Evolutionary conservation across 2,329 filamentous ascomycete genomes (phyloP).

Genomic region (Diaporthe ampelina): DNA sequence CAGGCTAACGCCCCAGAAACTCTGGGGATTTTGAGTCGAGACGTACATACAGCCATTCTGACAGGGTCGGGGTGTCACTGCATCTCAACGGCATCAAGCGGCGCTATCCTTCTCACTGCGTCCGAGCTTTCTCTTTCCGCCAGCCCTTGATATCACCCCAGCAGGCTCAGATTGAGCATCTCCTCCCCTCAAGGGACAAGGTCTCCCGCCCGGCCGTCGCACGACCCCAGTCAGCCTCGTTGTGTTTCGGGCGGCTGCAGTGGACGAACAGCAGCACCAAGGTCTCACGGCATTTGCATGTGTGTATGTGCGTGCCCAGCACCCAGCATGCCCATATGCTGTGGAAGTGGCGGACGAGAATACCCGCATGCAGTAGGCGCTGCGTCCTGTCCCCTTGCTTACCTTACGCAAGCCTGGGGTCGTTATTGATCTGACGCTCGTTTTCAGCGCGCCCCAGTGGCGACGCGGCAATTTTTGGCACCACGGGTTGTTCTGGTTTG

Average conservation of each 20-base stretch:
- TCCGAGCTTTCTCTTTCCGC: neutral
- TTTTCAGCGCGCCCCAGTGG: neutral
- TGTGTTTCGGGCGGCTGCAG: conserved; percentile 30
- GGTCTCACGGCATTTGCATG: conserved; percentile 14
- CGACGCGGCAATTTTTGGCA: neutral
- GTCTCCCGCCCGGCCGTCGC: conserved; percentile 1
- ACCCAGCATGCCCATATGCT: conserved; percentile 1
- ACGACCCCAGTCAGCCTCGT: conserved; percentile 26
- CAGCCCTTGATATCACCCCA: neutral
- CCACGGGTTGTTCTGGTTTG: neutral
- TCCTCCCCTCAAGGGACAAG: neutral
- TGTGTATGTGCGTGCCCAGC: conserved; percentile 18
- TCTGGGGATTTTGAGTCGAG: neutral
- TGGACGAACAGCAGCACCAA: conserved; percentile 29
- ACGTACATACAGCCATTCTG: neutral
- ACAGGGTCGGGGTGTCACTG: neutral
- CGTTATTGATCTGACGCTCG: neutral
- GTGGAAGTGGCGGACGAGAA: conserved; percentile 23
- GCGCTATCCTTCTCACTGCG: neutral
- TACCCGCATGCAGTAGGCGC: conserved; percentile 6
- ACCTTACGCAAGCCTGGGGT: neutral
- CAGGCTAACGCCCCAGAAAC: neutral
- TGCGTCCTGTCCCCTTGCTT: neutral
- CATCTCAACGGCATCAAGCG: neutral
- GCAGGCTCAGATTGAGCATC: neutral